Evolutionary conservation across 2,329 filamentous ascomycete species (phyloP), one percentile per base, ranked within the genome.

Genomic region (Talaromyces sp.): DNA sequence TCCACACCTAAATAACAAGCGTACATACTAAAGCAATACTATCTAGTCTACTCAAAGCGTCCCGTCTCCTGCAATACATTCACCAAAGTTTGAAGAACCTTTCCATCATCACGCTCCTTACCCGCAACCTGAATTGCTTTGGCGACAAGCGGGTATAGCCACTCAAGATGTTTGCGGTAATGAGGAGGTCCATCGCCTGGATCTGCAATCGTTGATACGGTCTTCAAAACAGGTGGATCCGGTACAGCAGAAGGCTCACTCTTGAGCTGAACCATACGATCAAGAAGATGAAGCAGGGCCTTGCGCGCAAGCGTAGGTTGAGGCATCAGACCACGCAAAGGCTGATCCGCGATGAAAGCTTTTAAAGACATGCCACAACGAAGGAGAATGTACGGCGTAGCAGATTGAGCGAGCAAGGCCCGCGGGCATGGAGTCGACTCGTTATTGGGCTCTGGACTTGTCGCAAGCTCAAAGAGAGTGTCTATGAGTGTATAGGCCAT

Each of bases 331-430:
- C 94, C 92, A 13, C 94, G 82, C 17, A 99, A 78, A 1, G 93
- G 92, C 67, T 97, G 93, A 70, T 99, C 94, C 3, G 91, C 89
- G 41, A 95, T 86, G 68, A 96, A 97, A 1, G 87, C 81, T 51
- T 90, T 86, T n/a, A 97, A 75, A 0, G 90, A 86, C 14, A 96
- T 78, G 0, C 89, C 91, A 11, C 89, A 86, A 2, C 94, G 86
- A 2, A 96, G 77, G 40, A 97, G 87, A 2, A 97, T 80, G 64
- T 90, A 93, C 0, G 91, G 91, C 0, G 90, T 87, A 0, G 87
- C 84, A 3, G 88, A 88, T 66, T 86, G 82, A 0, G 93, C 89
- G 14, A 97, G 84, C 11, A 84, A 80, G 36, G 83, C 71, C 53
- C 80, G 77, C 10, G 79, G 70, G 1, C 70, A 64, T 16, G 71